Evolutionary conservation across 306 rosid species (phyloP).

Genomic region (Cucurbita argyrosperma): DNA sequence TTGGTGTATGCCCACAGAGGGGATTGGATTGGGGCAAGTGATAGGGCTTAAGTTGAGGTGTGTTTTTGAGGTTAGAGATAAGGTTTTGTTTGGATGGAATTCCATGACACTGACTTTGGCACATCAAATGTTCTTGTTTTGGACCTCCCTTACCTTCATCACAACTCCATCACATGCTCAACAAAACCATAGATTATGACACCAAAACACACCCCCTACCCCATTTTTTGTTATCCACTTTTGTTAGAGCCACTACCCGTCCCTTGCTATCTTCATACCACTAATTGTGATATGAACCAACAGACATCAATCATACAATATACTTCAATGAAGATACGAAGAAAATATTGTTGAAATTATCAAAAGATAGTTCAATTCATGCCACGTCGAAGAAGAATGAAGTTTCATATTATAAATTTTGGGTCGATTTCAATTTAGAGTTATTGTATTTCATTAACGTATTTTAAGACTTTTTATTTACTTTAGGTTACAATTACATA

Average conservation of each 20-base stretch:
- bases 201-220: not conserved
- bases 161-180: conserved; percentile 2
- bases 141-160: not conserved
- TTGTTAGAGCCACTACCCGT: not conserved
- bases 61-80: not conserved
- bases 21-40: not conserved
- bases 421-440: too few relatives aligned
- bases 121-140: not conserved
- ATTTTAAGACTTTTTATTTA: too few relatives aligned
- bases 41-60: not conserved
- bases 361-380: too few relatives aligned
- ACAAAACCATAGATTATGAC: not conserved
- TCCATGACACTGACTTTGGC: not conserved
- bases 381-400: too few relatives aligned
- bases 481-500: too few relatives aligned
- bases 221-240: not conserved
- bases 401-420: too few relatives aligned
- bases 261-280: not conserved
- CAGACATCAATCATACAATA: too few relatives aligned
- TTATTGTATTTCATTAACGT: too few relatives aligned
- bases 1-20: not conserved
- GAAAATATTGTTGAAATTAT: too few relatives aligned
- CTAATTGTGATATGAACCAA: too few relatives aligned
- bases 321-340: too few relatives aligned
- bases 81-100: conserved; percentile 2